Conservation (phyloP, 768 basidiomycete species). For the Russula emetica region DNA sequence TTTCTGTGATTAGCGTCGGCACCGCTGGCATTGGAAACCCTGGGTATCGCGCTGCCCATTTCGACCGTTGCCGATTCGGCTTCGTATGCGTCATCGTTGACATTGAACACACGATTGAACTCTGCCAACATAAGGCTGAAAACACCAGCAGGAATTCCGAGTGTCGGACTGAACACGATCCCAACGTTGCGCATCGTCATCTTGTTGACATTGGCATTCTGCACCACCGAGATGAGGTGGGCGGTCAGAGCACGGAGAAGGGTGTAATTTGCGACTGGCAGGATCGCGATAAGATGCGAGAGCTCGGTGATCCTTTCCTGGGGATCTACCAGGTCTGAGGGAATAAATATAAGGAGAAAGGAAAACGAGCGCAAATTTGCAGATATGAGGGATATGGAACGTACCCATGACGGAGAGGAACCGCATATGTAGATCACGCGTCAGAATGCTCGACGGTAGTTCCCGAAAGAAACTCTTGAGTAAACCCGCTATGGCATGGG, state of each 20-base stretch:
- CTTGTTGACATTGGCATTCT: slow-evolving; percentile 87
- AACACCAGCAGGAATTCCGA: slow-evolving; percentile 96
- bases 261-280: slow-evolving; percentile 91
- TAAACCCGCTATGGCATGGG: slow-evolving; percentile 93
- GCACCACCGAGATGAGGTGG: slow-evolving; percentile 91
- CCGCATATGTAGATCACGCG: slow-evolving; percentile 82
- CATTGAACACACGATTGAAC: slow-evolving; percentile 91
- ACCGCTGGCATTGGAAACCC: slow-evolving; percentile 23
- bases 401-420: slow-evolving; percentile 92
- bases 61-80: slow-evolving; percentile 19
- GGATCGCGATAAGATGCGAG: slow-evolving; percentile 74
- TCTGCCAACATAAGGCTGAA: slow-evolving; percentile 93
- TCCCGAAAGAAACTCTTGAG: slow-evolving; percentile 93
- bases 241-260: slow-evolving; percentile 90
- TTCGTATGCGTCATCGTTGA: slow-evolving; percentile 43
- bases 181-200: slow-evolving; percentile 99
- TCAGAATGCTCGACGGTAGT: slow-evolving; percentile 87
- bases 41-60: slow-evolving; percentile 9
- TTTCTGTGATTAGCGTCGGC: slow-evolving; percentile 62
- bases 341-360: slow-evolving; percentile 17
- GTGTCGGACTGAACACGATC: slow-evolving; percentile 96
- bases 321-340: slow-evolving; percentile 78
- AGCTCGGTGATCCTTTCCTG: slow-evolving; percentile 87
- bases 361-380: slow-evolving; percentile 10
- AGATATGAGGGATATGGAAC: slow-evolving; percentile 33